Evolutionary conservation across 202 grass and related monocot species (phyloP).

Genomic region (Dendrocalamus latiflorus): DNA sequence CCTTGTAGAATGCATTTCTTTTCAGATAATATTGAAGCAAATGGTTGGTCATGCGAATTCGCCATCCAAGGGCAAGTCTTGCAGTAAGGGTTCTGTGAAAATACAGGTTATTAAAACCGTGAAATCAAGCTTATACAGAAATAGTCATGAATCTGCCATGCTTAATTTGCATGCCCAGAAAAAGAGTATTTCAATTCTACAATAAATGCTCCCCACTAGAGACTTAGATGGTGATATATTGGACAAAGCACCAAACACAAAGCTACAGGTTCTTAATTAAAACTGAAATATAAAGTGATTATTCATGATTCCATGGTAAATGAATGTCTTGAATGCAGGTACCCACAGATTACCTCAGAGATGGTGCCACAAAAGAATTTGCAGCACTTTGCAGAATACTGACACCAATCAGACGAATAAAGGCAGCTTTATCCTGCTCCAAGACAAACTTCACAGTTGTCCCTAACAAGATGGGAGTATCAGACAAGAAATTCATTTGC

Average conservation of each 20-base stretch:
- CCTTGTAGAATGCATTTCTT: constrained; percentile 99
- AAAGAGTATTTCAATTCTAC: neutral
- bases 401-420: constrained; percentile 80
- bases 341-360: constrained; percentile 61
- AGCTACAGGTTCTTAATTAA: neutral
- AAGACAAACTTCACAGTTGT: constrained; percentile 97
- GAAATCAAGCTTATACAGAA: constrained; percentile 17
- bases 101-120: constrained; percentile 29
- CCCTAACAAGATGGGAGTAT: constrained; percentile 47
- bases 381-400: constrained; percentile 95
- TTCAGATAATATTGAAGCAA: constrained; percentile 84
- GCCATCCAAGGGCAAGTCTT: constrained; percentile 94
- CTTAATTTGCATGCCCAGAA: constrained; percentile 4
- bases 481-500: constrained; percentile 25
- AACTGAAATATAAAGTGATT: constrained; percentile 1
- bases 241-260: neutral
- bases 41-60: constrained; percentile 90
- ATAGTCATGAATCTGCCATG: neutral
- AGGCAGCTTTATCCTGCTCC: constrained; percentile 91
- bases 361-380: constrained; percentile 93
- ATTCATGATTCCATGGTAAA: neutral
- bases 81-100: constrained; percentile 72
- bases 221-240: neutral
- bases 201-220: neutral
- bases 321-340: constrained; percentile 1